phyloP scores from a whole-genome alignment of 2,329 filamentous ascomycete genomes.

The Knufia petricola region DNA sequence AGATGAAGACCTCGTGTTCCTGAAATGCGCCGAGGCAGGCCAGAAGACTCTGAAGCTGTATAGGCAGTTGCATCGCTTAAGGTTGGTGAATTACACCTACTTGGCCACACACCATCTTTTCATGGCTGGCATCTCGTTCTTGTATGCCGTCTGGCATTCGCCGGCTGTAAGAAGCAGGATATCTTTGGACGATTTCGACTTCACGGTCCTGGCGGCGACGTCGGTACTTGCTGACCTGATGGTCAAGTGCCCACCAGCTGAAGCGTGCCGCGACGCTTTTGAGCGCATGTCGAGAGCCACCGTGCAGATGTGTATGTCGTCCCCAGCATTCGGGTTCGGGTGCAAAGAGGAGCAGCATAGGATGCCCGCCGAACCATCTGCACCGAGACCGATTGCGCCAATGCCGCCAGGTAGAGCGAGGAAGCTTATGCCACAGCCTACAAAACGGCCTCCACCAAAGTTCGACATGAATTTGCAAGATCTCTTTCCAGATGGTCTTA shows the following conservation, averaged over 20 bases:
- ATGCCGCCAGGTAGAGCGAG: constrained; percentile 7
- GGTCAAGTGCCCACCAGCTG: constrained; percentile 87
- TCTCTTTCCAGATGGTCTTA: constrained; percentile 39
- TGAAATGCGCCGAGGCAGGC: constrained; percentile 90
- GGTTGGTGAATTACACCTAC: constrained; percentile 92
- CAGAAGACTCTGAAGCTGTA: constrained; percentile 89
- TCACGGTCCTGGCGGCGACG: constrained; percentile 84
- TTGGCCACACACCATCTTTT: constrained; percentile 92
- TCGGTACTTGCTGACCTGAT: constrained; percentile 87
- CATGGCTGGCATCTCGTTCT: constrained; percentile 91
- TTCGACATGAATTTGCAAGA: constrained; percentile 51
- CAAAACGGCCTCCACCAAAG: constrained; percentile 38
- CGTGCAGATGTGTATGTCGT: constrained; percentile 85
- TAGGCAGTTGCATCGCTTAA: constrained; percentile 74
- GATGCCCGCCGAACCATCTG: background rate
- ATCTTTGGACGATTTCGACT: constrained; percentile 93
- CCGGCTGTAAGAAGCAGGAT: constrained; percentile 74
- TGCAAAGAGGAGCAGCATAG: background rate
- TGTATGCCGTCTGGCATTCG: constrained; percentile 97
- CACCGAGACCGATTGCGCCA: constrained; percentile 12
- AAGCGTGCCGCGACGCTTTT: constrained; percentile 89
- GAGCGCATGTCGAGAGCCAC: constrained; percentile 92
- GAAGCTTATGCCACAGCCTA: background rate
- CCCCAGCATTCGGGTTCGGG: constrained; percentile 61
- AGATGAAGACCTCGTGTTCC: constrained; percentile 83